These are phyloP conservation scores for Ceratobasidium sp. DNA, from an alignment of 1,284 basidiomycete species.

Conservation along the genomic window DNA sequence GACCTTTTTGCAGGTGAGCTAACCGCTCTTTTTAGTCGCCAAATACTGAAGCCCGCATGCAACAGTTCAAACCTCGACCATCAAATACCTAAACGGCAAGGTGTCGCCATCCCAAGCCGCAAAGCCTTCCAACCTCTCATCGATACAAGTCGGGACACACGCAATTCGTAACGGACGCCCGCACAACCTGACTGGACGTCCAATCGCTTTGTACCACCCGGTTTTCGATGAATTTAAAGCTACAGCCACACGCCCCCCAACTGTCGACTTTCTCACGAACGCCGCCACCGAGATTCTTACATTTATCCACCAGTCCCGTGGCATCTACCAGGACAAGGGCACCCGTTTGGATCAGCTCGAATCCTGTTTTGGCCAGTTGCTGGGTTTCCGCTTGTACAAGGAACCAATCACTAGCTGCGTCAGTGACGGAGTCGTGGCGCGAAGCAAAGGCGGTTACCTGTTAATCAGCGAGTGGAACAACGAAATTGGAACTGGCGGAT, in stretches of 20 bases:
- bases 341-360: background rate
- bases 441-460: background rate
- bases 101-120: too few species aligned
- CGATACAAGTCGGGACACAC: too few species aligned
- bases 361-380: background rate
- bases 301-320: background rate
- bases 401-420: background rate
- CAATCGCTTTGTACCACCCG: background rate
- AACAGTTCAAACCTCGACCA: too few species aligned
- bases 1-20: too few species aligned
- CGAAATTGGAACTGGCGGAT: conserved; percentile 23
- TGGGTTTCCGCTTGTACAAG: background rate
- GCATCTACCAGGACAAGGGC: background rate
- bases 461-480: conserved; percentile 26
- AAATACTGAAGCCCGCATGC: too few species aligned
- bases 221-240: conserved; percentile 1
- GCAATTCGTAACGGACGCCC: conserved; percentile 7
- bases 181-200: background rate
- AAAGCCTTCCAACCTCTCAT: too few species aligned
- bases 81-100: too few species aligned
- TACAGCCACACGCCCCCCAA: background rate
- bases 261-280: background rate
- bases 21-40: too few species aligned
- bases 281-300: too few species aligned
- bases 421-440: background rate